Percentiles rank a stretch among this genome's conserved stretches.
Conservation (phyloP, 2,329 filamentous ascomycete species). For the Botrytis porri region DNA sequence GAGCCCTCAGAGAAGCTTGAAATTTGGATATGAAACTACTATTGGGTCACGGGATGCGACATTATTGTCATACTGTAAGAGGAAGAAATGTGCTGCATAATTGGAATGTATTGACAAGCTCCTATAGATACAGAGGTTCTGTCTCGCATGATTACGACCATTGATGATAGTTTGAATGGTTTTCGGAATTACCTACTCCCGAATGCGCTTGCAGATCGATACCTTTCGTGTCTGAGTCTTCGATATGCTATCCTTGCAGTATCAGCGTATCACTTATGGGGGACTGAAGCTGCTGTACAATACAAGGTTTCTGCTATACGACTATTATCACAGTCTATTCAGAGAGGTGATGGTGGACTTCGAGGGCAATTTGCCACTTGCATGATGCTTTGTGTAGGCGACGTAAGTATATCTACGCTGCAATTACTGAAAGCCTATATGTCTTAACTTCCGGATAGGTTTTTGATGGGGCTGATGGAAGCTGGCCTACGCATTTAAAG, state of each 20-base stretch:
- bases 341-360: constrained; percentile 20
- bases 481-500: constrained; percentile 47
- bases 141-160: constrained; percentile 44
- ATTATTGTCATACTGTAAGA: constrained; percentile 28
- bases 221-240: constrained; percentile 38
- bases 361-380: constrained; percentile 44
- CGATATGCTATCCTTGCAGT: constrained; percentile 47
- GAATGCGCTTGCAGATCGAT: constrained; percentile 43
- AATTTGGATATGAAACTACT: constrained; percentile 36
- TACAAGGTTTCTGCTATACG: constrained; percentile 45
- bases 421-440: neutral
- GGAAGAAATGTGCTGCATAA: no score
- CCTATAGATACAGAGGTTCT: constrained; percentile 17
- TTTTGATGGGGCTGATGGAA: constrained; percentile 49
- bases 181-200: constrained; percentile 47
- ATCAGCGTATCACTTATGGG: constrained; percentile 44
- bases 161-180: constrained; percentile 46
- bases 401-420: constrained; percentile 35
- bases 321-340: constrained; percentile 42
- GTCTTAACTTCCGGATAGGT: constrained; percentile 7
- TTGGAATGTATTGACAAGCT: neutral
- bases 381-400: constrained; percentile 52
- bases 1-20: constrained; percentile 41
- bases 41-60: constrained; percentile 31
- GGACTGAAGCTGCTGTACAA: constrained; percentile 42